Evolutionary conservation across 768 basidiomycete genomes (phyloP).

Genomic region (Trametes villosa): DNA sequence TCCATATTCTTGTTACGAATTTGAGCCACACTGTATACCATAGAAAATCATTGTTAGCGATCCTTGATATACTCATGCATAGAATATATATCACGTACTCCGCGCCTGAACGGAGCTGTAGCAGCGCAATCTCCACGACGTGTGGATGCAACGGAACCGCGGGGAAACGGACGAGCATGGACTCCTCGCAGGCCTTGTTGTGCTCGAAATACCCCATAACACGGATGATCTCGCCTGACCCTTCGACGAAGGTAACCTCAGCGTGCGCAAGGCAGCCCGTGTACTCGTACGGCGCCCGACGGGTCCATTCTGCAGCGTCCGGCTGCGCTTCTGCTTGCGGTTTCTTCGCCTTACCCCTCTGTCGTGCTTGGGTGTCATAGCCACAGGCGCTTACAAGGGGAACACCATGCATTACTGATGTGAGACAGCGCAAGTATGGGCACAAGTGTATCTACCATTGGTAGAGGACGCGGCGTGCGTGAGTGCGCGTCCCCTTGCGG

Average conservation of each 20-base stretch:
- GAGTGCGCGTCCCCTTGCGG: background rate
- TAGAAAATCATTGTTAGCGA: background rate
- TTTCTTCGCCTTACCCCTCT: background rate
- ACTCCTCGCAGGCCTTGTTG: conserved; percentile 32
- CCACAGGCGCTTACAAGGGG: background rate
- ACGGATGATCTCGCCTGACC: conserved; percentile 22
- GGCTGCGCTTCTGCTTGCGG: no score
- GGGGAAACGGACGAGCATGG: conserved; percentile 28
- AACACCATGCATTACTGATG: background rate
- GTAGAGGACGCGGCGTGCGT: background rate
- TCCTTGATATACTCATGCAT: background rate
- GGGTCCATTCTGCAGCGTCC: background rate
- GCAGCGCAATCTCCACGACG: conserved; percentile 33
- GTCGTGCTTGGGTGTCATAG: background rate
- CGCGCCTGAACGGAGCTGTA: conserved; percentile 10
- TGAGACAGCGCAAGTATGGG: background rate
- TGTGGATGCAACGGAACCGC: conserved; percentile 38
- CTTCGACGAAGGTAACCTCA: conserved; percentile 33
- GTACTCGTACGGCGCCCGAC: background rate
- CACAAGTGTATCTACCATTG: background rate
- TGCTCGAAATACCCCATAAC: conserved; percentile 36
- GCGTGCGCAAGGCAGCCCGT: conserved; percentile 42
- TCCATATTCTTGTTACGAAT: conserved; percentile 14
- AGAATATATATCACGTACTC: background rate
- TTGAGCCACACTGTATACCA: conserved; percentile 1